Base-by-base conservation (phyloP, 106 monocot species). In the Ottelia alismoides region DNA sequence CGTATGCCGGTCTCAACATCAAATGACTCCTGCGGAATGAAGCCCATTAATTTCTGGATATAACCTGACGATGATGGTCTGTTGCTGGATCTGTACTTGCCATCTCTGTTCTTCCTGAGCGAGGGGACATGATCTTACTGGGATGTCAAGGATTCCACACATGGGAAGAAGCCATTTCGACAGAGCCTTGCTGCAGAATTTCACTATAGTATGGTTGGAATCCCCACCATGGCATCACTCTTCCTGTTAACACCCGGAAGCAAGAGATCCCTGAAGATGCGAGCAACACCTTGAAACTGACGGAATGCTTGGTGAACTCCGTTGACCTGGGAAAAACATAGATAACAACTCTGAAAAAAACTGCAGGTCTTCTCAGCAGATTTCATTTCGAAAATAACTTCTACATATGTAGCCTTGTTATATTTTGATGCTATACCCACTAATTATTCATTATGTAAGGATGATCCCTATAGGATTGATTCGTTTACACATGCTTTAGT, bases 171-270 rank as follows among this genome's bases (percentile, higher is more conserved):
- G 52, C 94, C 94, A 94, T 65, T 88, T 94, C 0, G 88, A 61
- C 11, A 84, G 56, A 1, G 94, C 94, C 68, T 94, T 94, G 73
- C 81, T 84, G 78, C 94, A 94, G 68, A 84, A 88, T 60, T 94
- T 94, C 58, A 81, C 84, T 0, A 74, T 3, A 94, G 78, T 31
- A 94, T 94, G 40, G 81, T 72, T 18, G 93, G 81, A 30, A 94
- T 75, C 48, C 93, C 93, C 0, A 94, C 52, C n/a, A n/a, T n/a
- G n/a, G n/a, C 14, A 84, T 28, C 2, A 84, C 43, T 55, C 93
- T 77, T 43, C 70, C 84, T 0, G 72, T 0, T 14, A 94, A 81
- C 27, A 57, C n/a, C 49, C 12, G 48, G 28, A n/a, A 84, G 11
- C 0, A 78, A 45, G 12, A 94, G 32, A 9, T 69, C 32, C 22